These are phyloP conservation scores for Ustilago lituana DNA, from an alignment of 1,284 basidiomycete species.

Conservation along the genomic window DNA sequence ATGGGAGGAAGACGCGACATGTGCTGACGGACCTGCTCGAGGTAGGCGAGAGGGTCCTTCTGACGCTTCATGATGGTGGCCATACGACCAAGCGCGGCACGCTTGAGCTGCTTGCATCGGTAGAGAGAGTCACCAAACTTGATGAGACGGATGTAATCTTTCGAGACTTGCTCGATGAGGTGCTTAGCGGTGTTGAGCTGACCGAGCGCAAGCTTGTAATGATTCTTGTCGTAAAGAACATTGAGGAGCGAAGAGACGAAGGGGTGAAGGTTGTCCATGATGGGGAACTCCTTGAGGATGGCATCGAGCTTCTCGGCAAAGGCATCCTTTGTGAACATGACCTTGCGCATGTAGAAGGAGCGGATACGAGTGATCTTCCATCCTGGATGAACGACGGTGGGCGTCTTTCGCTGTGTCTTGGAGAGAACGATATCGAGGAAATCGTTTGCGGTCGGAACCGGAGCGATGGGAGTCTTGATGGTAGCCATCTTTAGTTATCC, in stretches of 20 bases:
- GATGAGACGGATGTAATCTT: constrained; percentile 66
- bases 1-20: constrained; percentile 67
- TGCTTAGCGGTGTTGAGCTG: constrained; percentile 67
- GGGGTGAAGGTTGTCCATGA: constrained; percentile 62
- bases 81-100: constrained; percentile 66
- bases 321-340: constrained; percentile 97
- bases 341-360: constrained; percentile 95
- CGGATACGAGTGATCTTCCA: constrained; percentile 97
- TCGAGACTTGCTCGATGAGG: constrained; percentile 66
- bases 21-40: constrained; percentile 67
- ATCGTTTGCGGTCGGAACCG: constrained; percentile 92
- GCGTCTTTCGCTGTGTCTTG: constrained; percentile 95
- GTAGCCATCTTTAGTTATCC: constrained; percentile 54
- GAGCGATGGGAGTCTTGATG: constrained; percentile 76
- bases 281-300: constrained; percentile 92
- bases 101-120: constrained; percentile 67
- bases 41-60: constrained; percentile 66
- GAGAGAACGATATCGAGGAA: constrained; percentile 94
- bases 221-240: constrained; percentile 67
- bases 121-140: constrained; percentile 67
- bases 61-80: constrained; percentile 67
- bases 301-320: constrained; percentile 96
- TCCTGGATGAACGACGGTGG: constrained; percentile 81
- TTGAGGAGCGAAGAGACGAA: constrained; percentile 67
- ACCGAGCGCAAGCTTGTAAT: constrained; percentile 67